Conservation (phyloP, 2,329 filamentous ascomycete genomes). For the Alternaria brassicicola region DNA sequence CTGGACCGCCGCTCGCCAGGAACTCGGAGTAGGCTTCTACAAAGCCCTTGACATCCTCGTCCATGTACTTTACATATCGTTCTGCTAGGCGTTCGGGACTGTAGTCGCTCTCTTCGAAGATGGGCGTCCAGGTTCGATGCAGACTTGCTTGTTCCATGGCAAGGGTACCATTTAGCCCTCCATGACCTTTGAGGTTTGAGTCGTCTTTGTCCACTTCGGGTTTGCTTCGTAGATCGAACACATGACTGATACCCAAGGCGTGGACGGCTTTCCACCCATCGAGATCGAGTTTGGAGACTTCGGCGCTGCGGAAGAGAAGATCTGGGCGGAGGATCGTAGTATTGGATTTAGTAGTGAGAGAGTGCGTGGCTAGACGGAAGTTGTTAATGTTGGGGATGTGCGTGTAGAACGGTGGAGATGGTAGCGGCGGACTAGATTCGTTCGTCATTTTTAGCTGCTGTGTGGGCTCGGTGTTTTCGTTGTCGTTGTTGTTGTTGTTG, state of each 20-base stretch:
- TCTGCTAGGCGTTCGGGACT: conserved; percentile 66
- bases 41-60: conserved; percentile 64
- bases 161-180: conserved; percentile 33
- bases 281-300: conserved; percentile 54
- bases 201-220: conserved; percentile 61
- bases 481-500: neutral
- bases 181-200: conserved; percentile 42
- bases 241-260: conserved; percentile 64
- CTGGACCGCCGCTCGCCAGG: conserved; percentile 58
- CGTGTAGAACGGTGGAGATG: conserved; percentile 42
- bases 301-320: conserved; percentile 71
- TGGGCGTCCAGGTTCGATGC: conserved; percentile 65
- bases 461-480: neutral
- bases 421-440: conserved; percentile 11
- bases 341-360: conserved; percentile 40
- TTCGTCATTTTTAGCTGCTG: neutral
- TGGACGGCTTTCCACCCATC: conserved; percentile 34
- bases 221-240: conserved; percentile 72
- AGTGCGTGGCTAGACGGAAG: conserved; percentile 42
- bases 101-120: conserved; percentile 68
- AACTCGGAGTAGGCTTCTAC: conserved; percentile 68
- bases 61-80: conserved; percentile 66
- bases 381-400: conserved; percentile 42
- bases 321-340: conserved; percentile 56
- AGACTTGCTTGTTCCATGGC: conserved; percentile 48